Evolutionary conservation across 192 early-diverging fungal genomes (phyloP).

Genomic region (Podila minutissima): DNA sequence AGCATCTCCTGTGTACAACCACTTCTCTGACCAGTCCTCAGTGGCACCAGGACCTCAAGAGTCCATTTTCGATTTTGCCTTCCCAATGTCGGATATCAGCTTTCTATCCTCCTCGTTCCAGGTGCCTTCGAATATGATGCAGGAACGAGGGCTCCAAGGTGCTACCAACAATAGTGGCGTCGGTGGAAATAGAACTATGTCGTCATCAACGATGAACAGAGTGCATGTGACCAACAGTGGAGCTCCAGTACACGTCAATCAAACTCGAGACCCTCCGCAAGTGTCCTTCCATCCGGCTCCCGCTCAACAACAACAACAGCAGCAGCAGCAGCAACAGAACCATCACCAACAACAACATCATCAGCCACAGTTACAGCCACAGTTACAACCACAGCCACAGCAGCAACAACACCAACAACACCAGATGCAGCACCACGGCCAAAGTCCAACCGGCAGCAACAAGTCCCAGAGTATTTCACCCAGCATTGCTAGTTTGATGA

Average conservation of each 20-base stretch:
- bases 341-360: background rate
- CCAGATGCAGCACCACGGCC: background rate
- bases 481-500: slow-evolving; percentile 30
- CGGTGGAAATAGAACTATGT: background rate
- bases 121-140: slow-evolving; percentile 32
- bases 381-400: background rate
- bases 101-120: slow-evolving; percentile 48
- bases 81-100: slow-evolving; percentile 38
- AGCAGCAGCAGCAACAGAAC: background rate
- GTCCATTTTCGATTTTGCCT: slow-evolving; percentile 50
- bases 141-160: background rate
- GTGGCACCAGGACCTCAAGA: slow-evolving; percentile 10
- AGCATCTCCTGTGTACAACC: slow-evolving; percentile 28
- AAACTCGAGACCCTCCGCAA: too few relatives aligned
- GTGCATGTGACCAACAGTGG: too few relatives aligned
- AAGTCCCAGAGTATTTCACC: slow-evolving; percentile 28
- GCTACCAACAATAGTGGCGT: background rate
- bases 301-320: slow-evolving; percentile 16
- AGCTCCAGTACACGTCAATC: too few relatives aligned
- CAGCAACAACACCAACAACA: background rate
- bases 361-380: background rate
- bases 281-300: too few relatives aligned
- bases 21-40: slow-evolving; percentile 5
- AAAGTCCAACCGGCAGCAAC: background rate
- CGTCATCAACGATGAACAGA: too few relatives aligned